A percentile compares a stretch with the other conserved stretches of the same genome.
Evolutionary conservation across 768 basidiomycete genomes (phyloP).

Genomic region (Tephrocybe sp.): DNA sequence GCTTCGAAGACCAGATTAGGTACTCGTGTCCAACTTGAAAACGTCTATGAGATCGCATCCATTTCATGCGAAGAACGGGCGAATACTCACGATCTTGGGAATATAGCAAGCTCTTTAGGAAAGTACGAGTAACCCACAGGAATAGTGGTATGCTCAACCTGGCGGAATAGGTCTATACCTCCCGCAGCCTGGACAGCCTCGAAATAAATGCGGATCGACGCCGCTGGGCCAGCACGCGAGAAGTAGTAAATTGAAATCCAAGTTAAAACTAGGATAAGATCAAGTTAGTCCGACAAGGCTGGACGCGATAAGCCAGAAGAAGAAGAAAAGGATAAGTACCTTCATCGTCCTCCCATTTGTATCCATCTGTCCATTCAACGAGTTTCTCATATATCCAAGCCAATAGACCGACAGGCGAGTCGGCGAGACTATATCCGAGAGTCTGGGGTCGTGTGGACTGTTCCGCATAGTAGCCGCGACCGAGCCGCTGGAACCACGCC

Average conservation of each 20-base stretch:
- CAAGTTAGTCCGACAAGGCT: too few relatives aligned
- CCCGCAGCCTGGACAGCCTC: conserved; percentile 33
- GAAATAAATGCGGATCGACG: conserved; percentile 60
- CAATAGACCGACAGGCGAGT: conserved; percentile 56
- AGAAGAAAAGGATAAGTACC: conserved; percentile 24
- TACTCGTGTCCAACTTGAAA: conserved; percentile 40
- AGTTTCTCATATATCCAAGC: conserved; percentile 58
- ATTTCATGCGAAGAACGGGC: background rate
- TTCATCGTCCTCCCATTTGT: conserved; percentile 61
- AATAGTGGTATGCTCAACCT: conserved; percentile 22
- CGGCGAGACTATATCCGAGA: conserved; percentile 51
- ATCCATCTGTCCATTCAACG: conserved; percentile 48
- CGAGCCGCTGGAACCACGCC: conserved; percentile 25
- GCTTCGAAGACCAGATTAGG: conserved; percentile 45
- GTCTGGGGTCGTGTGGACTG: conserved; percentile 54
- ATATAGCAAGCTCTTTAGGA: conserved; percentile 41
- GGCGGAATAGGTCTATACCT: conserved; percentile 1
- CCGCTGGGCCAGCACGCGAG: conserved; percentile 57
- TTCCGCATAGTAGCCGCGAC: conserved; percentile 37
- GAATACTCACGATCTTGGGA: conserved; percentile 24
- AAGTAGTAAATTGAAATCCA: conserved; percentile 67
- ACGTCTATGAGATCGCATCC: background rate
- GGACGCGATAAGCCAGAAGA: background rate
- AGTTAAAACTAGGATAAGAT: conserved; percentile 43
- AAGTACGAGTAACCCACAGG: conserved; percentile 54